Evolutionary conservation across 306 rosid genomes (phyloP).

Genomic region (Cicer judaicum): DNA sequence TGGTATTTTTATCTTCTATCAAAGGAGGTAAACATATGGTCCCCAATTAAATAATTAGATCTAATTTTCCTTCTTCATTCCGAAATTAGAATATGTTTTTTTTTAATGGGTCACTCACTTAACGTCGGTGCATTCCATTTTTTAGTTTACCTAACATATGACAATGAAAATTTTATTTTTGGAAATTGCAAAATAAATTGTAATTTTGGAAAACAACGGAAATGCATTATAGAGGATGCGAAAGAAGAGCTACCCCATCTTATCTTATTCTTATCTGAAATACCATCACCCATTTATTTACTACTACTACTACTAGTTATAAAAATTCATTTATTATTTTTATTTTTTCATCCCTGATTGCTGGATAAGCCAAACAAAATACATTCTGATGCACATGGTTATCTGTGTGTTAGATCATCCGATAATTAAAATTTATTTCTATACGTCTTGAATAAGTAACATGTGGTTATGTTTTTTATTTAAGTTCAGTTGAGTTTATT

Average conservation of each 20-base stretch:
- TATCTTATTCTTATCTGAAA: conserved; percentile 6
- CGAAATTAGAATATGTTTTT: not conserved
- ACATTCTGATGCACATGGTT: too few relatives aligned
- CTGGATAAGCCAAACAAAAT: not conserved
- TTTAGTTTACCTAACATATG: conserved; percentile 14
- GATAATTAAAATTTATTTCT: too few relatives aligned
- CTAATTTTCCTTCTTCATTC: not conserved
- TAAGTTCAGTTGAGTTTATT: too few relatives aligned
- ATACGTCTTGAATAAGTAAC: too few relatives aligned
- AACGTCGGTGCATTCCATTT: conserved; percentile 35
- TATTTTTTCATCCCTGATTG: not conserved
- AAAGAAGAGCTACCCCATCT: conserved; percentile 9
- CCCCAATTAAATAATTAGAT: conserved; percentile 15
- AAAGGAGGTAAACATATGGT: conserved; percentile 28
- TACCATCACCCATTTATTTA: conserved; percentile 20
- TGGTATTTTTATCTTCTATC: conserved; percentile 5
- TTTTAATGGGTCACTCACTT: conserved; percentile 1
- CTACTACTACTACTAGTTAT: too few relatives aligned
- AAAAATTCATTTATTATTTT: not conserved
- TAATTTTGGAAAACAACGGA: conserved; percentile 17
- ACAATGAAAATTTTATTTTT: too few relatives aligned
- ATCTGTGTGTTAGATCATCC: too few relatives aligned
- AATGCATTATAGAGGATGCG: conserved; percentile 8
- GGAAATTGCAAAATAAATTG: too few relatives aligned
- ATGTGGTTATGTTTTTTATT: too few relatives aligned